Conservation (phyloP, 2,329 filamentous ascomycete genomes). For the Chrysosporium queenslandicum region DNA sequence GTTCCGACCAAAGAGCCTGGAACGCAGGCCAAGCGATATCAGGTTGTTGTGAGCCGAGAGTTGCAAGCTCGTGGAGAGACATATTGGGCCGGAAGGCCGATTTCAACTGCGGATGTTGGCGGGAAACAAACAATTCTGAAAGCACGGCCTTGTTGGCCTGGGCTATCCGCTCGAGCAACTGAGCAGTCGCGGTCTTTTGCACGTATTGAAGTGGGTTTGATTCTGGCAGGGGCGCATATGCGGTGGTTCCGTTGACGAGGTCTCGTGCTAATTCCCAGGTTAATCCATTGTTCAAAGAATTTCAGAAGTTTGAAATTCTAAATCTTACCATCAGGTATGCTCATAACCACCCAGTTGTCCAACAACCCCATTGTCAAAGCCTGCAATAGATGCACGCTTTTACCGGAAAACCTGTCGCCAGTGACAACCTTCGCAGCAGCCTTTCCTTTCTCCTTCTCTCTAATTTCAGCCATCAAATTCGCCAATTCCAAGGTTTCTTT, state of each 20-base stretch:
- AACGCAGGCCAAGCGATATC: constrained; percentile 74
- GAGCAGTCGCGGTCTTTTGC: constrained; percentile 67
- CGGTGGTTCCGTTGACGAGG: constrained; percentile 66
- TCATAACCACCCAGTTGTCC: constrained; percentile 80
- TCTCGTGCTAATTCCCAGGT: constrained; percentile 56
- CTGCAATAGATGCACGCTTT: constrained; percentile 78
- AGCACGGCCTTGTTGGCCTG: constrained; percentile 63
- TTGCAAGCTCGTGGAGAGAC: constrained; percentile 58
- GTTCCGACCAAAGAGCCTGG: constrained; percentile 69
- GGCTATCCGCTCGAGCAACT: constrained; percentile 61
- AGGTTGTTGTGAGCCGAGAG: constrained; percentile 59
- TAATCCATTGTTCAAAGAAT: neutral
- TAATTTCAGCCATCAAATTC: constrained; percentile 44
- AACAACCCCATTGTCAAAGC: constrained; percentile 70
- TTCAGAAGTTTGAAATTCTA: neutral
- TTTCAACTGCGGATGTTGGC: constrained; percentile 49
- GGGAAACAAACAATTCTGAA: constrained; percentile 41
- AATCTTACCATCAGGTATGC: constrained; percentile 71
- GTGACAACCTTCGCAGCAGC: constrained; percentile 50
- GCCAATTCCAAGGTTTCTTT: constrained; percentile 65
- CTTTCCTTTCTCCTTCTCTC: constrained; percentile 27
- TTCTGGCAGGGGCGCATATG: constrained; percentile 61
- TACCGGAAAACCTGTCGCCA: constrained; percentile 67
- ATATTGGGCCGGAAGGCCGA: constrained; percentile 49
- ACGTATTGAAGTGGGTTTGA: constrained; percentile 51